Evolutionary conservation across 768 basidiomycete genomes (phyloP), one percentile per base, ranked within the genome.

Genomic region (Suillus tomentosus): DNA sequence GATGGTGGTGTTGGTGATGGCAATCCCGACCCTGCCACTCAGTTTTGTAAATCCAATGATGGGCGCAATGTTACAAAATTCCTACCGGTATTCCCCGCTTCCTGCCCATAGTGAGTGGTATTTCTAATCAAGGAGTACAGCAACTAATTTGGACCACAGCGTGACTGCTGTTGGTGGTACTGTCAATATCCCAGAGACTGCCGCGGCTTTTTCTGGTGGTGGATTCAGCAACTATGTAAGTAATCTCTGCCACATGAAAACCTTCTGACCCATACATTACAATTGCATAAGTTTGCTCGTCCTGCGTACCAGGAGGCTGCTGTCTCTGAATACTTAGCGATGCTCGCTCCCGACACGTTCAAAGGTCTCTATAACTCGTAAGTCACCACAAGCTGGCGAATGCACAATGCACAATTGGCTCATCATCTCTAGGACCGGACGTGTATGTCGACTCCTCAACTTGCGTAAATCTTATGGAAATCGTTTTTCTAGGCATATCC

Each of bases 161-260:
- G 87, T 91, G 22, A 93, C 91, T 4, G 66, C 87, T 3, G 90
- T 93, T 3, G 91, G 91, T 8, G 91, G 85, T 10, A 91, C 90
- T 1, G 74, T 73, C 31, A 65, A 76, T 45, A 75, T 89, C 58
- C 89, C 88, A 0, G 90, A 92, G 72, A 79, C 79, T 14, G 86
- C 85, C 0, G 83, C 81, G 0, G 72, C 60, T 65, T 88, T 90
- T 77, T 90, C 88, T 15, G 88, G 89, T 1, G 90, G 90, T 45
- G 90, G 90, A 3, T 92, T 91, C 77, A 90, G 88, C 71, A 79
- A 88, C 66, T 84, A 85, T 60, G 88, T 89, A 14, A 66, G 82
- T 79, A 8, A 43, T 15, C 17, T 14, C 13, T 24, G 17, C 6
- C 19, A 13, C 17, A 22, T 43, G 31, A 3, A 22, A 5, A 7